Base-by-base conservation (phyloP, 129 eudicot genomes). In the Artemisia argyi region DNA sequence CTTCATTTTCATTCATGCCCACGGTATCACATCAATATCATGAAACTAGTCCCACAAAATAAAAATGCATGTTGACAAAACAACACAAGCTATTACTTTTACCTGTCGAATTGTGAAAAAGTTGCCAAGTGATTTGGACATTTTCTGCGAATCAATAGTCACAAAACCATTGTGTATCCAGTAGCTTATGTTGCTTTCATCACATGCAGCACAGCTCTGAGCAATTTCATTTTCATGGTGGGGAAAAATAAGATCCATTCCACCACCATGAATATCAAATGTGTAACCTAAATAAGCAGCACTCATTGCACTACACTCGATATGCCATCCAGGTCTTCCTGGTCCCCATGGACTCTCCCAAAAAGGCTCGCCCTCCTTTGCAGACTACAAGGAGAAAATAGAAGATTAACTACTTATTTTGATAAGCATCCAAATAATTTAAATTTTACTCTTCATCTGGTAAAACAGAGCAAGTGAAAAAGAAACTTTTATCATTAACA, bases 301-400 rank as follows among this genome's bases (percentile, higher is more conserved):
- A 78, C 99, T 94, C 99, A 95, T 95, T 15, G 97, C 99, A 78
- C 97, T 90, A 77, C 99, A 95, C 79, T 90, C 99, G 6, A 95
- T 95, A 79, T 95, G 99, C 99, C 99, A 95, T 59, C 99, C 99
- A 66, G 99, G 99, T 78, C 99, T 95, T 84, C 99, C 97, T 5
- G 88, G 87, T 55, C 99, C 99, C 99, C 99, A 95, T 19, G 99
- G 97, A 66, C 99, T 95, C 79, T 94, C 96, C 99, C 99, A 95
- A 46, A n/a, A 86, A 51, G 94, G 97, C 77, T 95, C 99, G 18
- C 99, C 99, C 70, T 83, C 91, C 85, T 95, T 95, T 50, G 97
- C 94, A 50, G 97, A 79, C 99, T 95, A 84, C 79, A 82, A 65
- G 61, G 51, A 46, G 4, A 66, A 71, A 18, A 52, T 15, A 52